Evolutionary conservation across 1,284 basidiomycete species (phyloP), one percentile per base, ranked within the genome.

Genomic region (Baeospora myosura): DNA sequence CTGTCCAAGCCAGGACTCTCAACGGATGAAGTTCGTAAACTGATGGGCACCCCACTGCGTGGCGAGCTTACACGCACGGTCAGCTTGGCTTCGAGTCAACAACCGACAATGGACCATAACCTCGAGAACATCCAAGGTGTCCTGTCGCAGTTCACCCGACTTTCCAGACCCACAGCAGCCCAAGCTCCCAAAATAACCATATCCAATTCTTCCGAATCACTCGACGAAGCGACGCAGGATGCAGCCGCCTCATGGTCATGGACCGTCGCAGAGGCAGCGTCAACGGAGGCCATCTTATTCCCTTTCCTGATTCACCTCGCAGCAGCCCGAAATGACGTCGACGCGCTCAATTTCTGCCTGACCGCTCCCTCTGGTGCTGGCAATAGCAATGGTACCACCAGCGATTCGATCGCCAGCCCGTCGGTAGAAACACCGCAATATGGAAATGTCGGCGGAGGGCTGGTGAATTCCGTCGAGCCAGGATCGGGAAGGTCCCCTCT

Each of bases 1-100:
- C 72, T 96, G 23, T 89, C 87, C 4, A 95, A 96, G 57, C 69
- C 80, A 0, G 85, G 90, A 51, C 71, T 95, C 2, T 71, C 76
- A 1, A 57, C 71, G 0, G 58, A 66, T 12, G 76, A 90, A 61
- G 76, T 95, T 41, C 78, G 89, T 42, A 68, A 78, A 38, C 70
- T 95, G n/a, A 78, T 96, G 50, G 70, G 77, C 6, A 76, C 74
- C 32, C 83, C 91, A 4, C 69, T 96, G 8, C 84, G 93, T 4
- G 92, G 93, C 21, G 93, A 96, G 60, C 76, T 96, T 21, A 91
- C 88, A 0, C 65, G 69, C 26, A 60, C 74, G 8, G 49, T 61
- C 16, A 55, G 53, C 53, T 52, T 68, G 40, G 63, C 59, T 25
- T 56, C 58, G 31, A 58, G 60, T 5, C 67, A 64, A n/a, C 64